Conservation (phyloP, 371 early-diverging fungal genomes). For the Parasitella parasitica region DNA sequence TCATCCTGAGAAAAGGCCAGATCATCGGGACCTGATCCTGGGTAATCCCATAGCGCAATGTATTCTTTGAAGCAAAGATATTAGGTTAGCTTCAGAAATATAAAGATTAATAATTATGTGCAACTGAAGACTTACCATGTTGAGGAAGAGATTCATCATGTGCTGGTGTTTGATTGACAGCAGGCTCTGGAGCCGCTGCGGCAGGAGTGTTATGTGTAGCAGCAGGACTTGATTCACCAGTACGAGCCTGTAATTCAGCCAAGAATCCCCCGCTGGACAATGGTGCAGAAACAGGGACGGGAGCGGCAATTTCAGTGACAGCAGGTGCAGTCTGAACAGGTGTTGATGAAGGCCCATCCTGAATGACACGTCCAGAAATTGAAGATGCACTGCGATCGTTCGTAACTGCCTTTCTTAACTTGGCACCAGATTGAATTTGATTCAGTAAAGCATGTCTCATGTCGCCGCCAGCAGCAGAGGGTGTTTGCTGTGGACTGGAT, state of each 20-base stretch:
- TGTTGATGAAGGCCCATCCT: not conserved
- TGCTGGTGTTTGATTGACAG: not conserved
- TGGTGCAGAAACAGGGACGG: constrained; percentile 57
- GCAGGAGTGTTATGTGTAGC: not conserved
- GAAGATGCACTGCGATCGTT: constrained; percentile 46
- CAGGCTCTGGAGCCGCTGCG: not conserved
- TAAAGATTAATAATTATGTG: not conserved
- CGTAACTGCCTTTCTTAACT: constrained; percentile 33
- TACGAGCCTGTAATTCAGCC: constrained; percentile 37
- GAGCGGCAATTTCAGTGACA: constrained; percentile 22
- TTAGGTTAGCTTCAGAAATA: not conserved
- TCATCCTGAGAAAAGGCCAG: constrained; percentile 41
- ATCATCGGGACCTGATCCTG: constrained; percentile 38
- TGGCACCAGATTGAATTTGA: constrained; percentile 44
- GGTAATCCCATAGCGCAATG: constrained; percentile 42
- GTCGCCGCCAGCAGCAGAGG: constrained; percentile 20
- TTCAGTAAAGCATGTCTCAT: constrained; percentile 37
- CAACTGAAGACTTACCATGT: not conserved
- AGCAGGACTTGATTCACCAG: constrained; percentile 7
- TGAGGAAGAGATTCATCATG: constrained; percentile 1
- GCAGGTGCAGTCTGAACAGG: constrained; percentile 7
- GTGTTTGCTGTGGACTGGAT: constrained; percentile 2
- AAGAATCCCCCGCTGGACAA: constrained; percentile 46
- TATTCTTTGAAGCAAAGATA: constrained; percentile 17
- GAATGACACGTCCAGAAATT: constrained; percentile 32